A percentile compares a stretch with the other conserved stretches of the same genome.
Conservation (phyloP, 345 rosid genomes). For the Salix suchowensis region DNA sequence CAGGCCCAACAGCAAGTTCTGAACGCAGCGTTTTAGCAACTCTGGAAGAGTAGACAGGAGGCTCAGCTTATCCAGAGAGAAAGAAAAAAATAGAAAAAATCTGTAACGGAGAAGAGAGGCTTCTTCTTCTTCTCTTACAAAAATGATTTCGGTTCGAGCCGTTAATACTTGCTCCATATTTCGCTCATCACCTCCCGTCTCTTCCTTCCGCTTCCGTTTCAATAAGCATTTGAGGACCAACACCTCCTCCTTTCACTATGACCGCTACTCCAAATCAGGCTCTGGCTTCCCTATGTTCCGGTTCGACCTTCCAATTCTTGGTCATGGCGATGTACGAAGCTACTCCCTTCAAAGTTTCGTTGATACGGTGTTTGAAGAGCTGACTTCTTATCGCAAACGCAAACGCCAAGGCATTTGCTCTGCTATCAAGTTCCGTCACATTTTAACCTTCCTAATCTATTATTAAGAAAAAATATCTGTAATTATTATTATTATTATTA, state of each 20-base stretch:
- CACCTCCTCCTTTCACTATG: slow-evolving; percentile 13
- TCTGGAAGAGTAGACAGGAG: no score
- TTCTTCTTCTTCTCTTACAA: not conserved
- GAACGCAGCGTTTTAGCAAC: no score
- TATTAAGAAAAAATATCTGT: no score
- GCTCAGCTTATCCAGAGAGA: no score
- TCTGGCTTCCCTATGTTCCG: slow-evolving; percentile 14
- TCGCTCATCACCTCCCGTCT: slow-evolving; percentile 21
- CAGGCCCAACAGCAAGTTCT: no score
- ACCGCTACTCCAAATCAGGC: slow-evolving; percentile 29
- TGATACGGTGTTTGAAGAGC: slow-evolving; percentile 62
- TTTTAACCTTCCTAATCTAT: not conserved
- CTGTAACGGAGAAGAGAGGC: not conserved
- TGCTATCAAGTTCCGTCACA: slow-evolving; percentile 51
- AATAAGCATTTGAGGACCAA: slow-evolving; percentile 29
- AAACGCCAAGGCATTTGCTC: slow-evolving; percentile 43
- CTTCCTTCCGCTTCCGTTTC: slow-evolving; percentile 31
- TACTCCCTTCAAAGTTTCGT: slow-evolving; percentile 56
- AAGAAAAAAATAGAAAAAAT: no score
- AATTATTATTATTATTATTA: no score
- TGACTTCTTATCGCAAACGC: slow-evolving; percentile 39
- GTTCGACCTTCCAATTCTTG: slow-evolving; percentile 23
- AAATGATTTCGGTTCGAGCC: slow-evolving; percentile 56
- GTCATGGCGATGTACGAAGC: slow-evolving; percentile 22
- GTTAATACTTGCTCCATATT: slow-evolving; percentile 43